Evolutionary conservation across 1,139 yeast genomes (phyloP).

Genomic region (Magnusiomyces tetraspermus): DNA sequence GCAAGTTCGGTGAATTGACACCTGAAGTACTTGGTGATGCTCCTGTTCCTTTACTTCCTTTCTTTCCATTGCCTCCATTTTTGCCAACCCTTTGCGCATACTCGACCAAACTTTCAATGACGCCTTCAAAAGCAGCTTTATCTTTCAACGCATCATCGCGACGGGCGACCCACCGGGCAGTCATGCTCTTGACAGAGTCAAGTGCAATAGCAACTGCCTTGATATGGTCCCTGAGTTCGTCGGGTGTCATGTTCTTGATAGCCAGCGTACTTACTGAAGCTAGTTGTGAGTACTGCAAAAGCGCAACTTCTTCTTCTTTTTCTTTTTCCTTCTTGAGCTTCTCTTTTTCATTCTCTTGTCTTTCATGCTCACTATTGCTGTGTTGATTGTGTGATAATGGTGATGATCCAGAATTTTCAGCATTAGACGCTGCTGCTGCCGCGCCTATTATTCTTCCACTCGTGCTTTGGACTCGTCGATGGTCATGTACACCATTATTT

Average conservation of each 20-base stretch:
- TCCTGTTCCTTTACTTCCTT: conserved; percentile 1
- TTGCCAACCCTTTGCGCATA: conserved; percentile 43
- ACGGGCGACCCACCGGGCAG: conserved; percentile 44
- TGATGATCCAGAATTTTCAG: conserved; percentile 1
- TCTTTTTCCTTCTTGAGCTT: conserved; percentile 8
- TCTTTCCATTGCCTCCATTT: conserved; percentile 8
- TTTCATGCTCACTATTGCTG: no score
- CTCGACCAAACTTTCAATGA: conserved; percentile 62
- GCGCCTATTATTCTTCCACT: neutral
- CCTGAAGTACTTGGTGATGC: neutral
- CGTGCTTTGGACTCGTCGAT: neutral
- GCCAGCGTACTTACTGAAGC: conserved; percentile 30
- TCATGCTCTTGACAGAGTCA: conserved; percentile 31
- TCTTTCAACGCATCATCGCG: conserved; percentile 40
- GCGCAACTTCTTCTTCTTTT: conserved; percentile 13
- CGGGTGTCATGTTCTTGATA: conserved; percentile 29
- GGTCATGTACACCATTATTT: no score
- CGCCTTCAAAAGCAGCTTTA: conserved; percentile 57
- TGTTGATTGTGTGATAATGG: no score
- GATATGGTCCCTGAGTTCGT: conserved; percentile 27
- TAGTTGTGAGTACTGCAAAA: conserved; percentile 27
- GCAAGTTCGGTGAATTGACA: neutral
- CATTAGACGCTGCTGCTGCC: neutral
- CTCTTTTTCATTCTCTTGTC: neutral
- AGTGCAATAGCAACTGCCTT: conserved; percentile 24